A percentile compares a stretch with the other conserved stretches of the same genome.
Conservation (phyloP, 176 grass and related monocot genomes). For the Musa troglodytarum region DNA sequence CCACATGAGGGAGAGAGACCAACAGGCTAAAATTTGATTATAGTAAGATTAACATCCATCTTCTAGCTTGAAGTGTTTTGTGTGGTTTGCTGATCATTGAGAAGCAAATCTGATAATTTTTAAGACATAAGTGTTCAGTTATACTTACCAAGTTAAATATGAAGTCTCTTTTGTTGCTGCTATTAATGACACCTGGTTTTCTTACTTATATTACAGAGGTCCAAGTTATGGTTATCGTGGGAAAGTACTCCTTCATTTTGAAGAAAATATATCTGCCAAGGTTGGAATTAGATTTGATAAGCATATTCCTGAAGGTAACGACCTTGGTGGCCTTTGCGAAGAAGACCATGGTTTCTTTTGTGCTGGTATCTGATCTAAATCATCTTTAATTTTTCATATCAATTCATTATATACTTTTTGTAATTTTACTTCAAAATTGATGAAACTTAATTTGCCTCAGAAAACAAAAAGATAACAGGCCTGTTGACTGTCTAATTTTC, state of each 20-base stretch:
- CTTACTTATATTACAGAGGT: background rate
- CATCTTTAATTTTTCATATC: background rate
- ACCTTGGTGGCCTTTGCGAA: slow-evolving; percentile 22
- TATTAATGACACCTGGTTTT: background rate
- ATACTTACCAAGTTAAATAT: background rate
- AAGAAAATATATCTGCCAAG: slow-evolving; percentile 16
- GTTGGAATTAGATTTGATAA: slow-evolving; percentile 24
- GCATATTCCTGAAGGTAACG: slow-evolving; percentile 16
- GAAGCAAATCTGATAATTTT: background rate
- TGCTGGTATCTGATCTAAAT: slow-evolving; percentile 2
- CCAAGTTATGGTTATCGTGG: slow-evolving; percentile 21
- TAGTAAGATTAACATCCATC: background rate
- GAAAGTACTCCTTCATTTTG: slow-evolving; percentile 21
- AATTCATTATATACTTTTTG: background rate
- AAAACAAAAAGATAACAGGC: background rate
- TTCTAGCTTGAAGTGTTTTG: background rate
- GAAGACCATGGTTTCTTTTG: slow-evolving; percentile 22
- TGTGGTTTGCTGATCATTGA: background rate
- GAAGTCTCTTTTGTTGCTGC: background rate
- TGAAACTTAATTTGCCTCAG: background rate
- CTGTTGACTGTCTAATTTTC: slow-evolving; percentile 17
- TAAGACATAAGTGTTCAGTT: background rate
- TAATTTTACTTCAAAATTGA: background rate
- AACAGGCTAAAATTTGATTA: background rate
- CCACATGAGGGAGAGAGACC: too few relatives aligned